Evolutionary conservation across 805 yeast species (phyloP), one percentile per base, ranked within the genome.

Genomic region (Suhomyces tanzawaensis): DNA sequence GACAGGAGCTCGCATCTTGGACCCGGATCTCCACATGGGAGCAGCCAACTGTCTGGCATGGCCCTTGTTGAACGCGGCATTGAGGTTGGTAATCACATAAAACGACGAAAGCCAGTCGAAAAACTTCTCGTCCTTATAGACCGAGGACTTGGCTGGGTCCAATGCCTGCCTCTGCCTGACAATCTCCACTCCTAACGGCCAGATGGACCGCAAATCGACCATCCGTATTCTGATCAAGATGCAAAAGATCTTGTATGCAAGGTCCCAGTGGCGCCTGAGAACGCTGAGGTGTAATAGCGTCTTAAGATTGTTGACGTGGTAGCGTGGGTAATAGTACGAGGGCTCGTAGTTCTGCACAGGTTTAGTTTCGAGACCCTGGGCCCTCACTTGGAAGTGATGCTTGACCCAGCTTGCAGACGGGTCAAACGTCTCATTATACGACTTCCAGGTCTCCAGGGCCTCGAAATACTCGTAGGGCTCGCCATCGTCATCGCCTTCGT

Each of bases 121-220:
- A 41, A 67, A 70, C 29, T 44, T 51, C 11, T 55, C 62, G n/a
- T 60, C 58, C 30, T 52, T 62, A 34, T 44, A 31, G 7, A 31
- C 12, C n/a, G 21, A 17, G 8, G 18, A 7, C 11, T 29, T 19
- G 3, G 32, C 14, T 5, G 22, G 23, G 27, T 28, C 18, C 15
- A 26, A 19, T 19, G 14, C 26, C 11, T 19, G 21, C 7, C 19
- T 21, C 38, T 29, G 34, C 34, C 40, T 35, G n/a, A 82, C 51
- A 4, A 82, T 76, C 42, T 77, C 81, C 4, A 78, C 55, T 0
- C 85, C 89, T 1, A 81, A 25, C 0, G 83, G 75, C 90, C 90
- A 84, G 8, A 82, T 51, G 3, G 72, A 58, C 37, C 79, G 62
- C 4, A 81, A 53, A 51, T 83, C 86, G 8, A 76, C 66, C 1